phyloP scores from a whole-genome alignment of 306 rosid species.

The Pterocarpus santalinus region DNA sequence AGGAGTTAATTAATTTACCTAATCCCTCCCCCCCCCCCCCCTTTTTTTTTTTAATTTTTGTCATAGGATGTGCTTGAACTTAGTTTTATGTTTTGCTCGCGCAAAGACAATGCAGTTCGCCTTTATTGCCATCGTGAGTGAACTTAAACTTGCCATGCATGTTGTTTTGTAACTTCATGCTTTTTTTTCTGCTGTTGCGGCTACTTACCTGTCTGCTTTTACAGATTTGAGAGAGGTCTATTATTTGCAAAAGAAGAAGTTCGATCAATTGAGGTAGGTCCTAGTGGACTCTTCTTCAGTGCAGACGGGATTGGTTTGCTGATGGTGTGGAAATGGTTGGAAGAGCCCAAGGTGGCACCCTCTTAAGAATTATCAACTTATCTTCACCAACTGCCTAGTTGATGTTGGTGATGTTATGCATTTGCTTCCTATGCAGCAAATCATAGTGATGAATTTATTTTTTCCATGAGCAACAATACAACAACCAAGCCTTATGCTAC shows the following conservation, averaged over 20 bases:
- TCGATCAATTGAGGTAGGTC: slow-evolving; percentile 38
- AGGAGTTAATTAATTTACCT: not conserved
- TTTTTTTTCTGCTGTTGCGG: too few relatives aligned
- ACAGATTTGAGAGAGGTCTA: too few relatives aligned
- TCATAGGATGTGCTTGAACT: slow-evolving; percentile 46
- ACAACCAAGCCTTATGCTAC: too few relatives aligned
- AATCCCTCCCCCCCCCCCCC: not conserved
- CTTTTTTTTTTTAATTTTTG: not conserved
- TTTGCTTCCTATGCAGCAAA: too few relatives aligned
- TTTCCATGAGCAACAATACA: too few relatives aligned
- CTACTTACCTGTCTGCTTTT: too few relatives aligned
- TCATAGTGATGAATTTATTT: too few relatives aligned
- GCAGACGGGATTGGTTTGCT: slow-evolving; percentile 57
- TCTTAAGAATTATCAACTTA: too few relatives aligned
- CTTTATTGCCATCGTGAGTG: slow-evolving; percentile 66
- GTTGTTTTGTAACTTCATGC: too few relatives aligned
- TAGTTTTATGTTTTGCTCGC: slow-evolving; percentile 38
- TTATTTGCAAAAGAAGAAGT: slow-evolving; percentile 50
- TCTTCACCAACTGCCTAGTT: not conserved
- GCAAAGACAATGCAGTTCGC: slow-evolving; percentile 51
- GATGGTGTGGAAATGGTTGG: slow-evolving; percentile 53
- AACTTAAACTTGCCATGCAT: not conserved
- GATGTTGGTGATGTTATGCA: not conserved
- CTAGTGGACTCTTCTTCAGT: slow-evolving; percentile 56
- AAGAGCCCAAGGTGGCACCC: too few relatives aligned